These are phyloP conservation scores for Novymonas esmeraldas DNA, from an alignment of 208 protist genomes.

Conservation along the genomic window DNA sequence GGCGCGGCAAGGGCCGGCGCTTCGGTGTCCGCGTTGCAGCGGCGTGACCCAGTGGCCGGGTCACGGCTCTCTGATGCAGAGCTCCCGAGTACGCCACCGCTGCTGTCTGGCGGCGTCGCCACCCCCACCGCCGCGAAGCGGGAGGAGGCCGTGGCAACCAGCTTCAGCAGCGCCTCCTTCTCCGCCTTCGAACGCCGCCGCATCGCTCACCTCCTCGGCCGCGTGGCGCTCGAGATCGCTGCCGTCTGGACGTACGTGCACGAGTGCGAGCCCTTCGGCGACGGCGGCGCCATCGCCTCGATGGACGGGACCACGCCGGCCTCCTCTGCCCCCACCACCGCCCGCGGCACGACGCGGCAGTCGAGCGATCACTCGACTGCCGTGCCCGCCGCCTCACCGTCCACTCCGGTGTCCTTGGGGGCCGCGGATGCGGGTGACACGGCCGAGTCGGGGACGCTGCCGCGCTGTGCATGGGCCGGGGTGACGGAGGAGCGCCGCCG, in stretches of 20 bases:
- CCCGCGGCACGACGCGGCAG: slow-evolving; percentile 7
- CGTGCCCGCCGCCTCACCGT: not conserved
- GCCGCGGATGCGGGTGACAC: not conserved
- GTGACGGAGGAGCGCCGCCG: not conserved
- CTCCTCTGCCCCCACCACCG: not conserved
- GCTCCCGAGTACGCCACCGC: not conserved
- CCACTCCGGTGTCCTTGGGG: not conserved
- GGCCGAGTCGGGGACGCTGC: too few relatives aligned
- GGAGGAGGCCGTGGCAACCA: not conserved
- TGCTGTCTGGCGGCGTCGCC: not conserved
- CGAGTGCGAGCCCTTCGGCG: not conserved
- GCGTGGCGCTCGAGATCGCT: slow-evolving; percentile 52
- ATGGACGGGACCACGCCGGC: not conserved
- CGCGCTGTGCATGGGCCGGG: not conserved
- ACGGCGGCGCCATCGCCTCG: not conserved
- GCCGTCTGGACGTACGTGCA: slow-evolving; percentile 32
- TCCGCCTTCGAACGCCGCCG: slow-evolving; percentile 64
- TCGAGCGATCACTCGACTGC: slow-evolving; percentile 15
- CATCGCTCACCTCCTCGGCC: slow-evolving; percentile 58
- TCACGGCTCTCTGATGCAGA: not conserved
- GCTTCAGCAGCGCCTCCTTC: slow-evolving; percentile 20
- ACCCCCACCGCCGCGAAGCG: not conserved
- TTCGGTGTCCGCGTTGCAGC: not conserved
- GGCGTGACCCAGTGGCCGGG: not conserved
- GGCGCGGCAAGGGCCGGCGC: not conserved